Conservation (phyloP, 2,329 filamentous ascomycete species). For the Aspergillus sp. region DNA sequence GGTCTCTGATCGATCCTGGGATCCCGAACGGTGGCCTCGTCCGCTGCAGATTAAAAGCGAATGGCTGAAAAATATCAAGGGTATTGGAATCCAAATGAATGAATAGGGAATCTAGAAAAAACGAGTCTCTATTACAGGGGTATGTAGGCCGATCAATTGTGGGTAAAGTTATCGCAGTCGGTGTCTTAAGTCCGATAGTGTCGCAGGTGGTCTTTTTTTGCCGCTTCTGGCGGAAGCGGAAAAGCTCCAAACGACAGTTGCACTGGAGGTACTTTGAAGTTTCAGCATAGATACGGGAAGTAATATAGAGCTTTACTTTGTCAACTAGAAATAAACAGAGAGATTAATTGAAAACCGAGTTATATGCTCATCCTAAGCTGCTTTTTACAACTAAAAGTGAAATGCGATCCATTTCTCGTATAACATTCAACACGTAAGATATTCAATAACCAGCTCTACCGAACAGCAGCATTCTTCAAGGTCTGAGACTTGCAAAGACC, state of each 20-base stretch:
- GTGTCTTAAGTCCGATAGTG: too few species aligned
- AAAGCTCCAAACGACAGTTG: too few species aligned
- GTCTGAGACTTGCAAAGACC: slow-evolving; percentile 77
- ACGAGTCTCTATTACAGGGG: neutral
- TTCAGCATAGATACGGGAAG: too few species aligned
- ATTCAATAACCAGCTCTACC: slow-evolving; percentile 47
- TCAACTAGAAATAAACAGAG: too few species aligned
- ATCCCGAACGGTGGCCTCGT: slow-evolving; percentile 9
- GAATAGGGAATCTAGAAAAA: slow-evolving; percentile 8
- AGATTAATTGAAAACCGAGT: neutral
- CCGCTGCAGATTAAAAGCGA: neutral
- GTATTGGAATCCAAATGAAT: neutral
- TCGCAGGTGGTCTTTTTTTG: too few species aligned
- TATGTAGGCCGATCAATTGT: neutral
- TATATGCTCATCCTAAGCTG: neutral
- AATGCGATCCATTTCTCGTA: neutral
- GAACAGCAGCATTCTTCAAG: slow-evolving; percentile 72
- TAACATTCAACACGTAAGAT: neutral
- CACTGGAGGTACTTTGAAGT: too few species aligned
- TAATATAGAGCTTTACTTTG: too few species aligned
- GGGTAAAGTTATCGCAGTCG: too few species aligned
- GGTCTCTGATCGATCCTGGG: slow-evolving; percentile 2
- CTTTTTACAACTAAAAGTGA: too few species aligned
- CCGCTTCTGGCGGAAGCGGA: too few species aligned
- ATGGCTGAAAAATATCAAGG: neutral